These are phyloP conservation scores for Nepenthes alata DNA, from an alignment of 179 eudicot genomes.

Conservation along the genomic window DNA sequence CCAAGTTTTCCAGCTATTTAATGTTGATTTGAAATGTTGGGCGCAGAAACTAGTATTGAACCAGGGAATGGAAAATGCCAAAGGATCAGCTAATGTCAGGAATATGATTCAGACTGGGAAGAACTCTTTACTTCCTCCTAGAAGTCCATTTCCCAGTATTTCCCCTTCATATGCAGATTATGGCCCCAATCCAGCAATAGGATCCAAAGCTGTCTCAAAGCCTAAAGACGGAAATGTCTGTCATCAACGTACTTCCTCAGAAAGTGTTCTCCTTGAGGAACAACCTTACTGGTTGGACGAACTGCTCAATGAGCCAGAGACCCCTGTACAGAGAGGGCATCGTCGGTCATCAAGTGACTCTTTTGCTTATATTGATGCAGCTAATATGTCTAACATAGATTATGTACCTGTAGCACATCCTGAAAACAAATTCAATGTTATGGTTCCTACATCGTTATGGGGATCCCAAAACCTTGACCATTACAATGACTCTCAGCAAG, in stretches of 20 bases:
- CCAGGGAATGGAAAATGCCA: constrained; percentile 47
- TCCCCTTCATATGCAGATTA: constrained; percentile 60
- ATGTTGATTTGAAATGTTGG: background rate
- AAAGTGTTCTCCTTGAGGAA: constrained; percentile 66
- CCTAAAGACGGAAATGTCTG: constrained; percentile 48
- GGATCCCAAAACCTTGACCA: constrained; percentile 48
- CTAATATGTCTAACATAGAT: constrained; percentile 39
- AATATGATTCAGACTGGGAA: constrained; percentile 49
- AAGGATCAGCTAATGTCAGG: constrained; percentile 53
- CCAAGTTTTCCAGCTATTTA: too few species aligned
- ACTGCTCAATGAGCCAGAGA: constrained; percentile 90
- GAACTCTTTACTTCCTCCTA: constrained; percentile 80
- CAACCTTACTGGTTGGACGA: constrained; percentile 99
- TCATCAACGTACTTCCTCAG: constrained; percentile 91
- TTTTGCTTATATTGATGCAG: constrained; percentile 62
- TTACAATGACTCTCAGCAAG: constrained; percentile 33
- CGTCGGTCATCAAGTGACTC: constrained; percentile 99
- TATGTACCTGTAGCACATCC: constrained; percentile 36
- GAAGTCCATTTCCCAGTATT: constrained; percentile 73
- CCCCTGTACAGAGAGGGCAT: constrained; percentile 82
- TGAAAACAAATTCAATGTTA: constrained; percentile 34
- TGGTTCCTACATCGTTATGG: constrained; percentile 51
- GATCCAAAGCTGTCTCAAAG: constrained; percentile 34
- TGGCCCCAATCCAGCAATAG: constrained; percentile 35
- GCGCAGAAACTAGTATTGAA: background rate